Conservation (phyloP, 306 rosid genomes). For the Casuarina cunninghamiana region DNA sequence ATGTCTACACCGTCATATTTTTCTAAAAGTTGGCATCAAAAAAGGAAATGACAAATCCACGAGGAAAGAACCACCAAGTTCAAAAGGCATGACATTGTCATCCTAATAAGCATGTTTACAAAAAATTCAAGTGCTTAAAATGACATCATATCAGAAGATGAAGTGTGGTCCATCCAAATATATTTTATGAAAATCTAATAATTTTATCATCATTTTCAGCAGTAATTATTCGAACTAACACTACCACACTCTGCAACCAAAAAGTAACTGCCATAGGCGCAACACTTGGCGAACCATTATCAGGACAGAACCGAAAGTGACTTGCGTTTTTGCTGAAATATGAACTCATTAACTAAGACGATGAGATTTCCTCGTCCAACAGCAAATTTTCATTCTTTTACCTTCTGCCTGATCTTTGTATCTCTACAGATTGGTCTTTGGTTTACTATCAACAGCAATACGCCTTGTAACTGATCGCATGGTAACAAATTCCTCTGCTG, state of each 20-base stretch:
- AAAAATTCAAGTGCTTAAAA: not conserved
- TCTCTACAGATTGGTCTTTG: constrained; percentile 56
- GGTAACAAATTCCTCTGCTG: constrained; percentile 97
- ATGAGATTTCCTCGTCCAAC: not conserved
- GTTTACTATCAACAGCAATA: constrained; percentile 50
- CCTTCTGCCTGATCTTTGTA: not conserved
- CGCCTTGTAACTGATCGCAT: constrained; percentile 79
- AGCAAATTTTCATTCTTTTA: not conserved
- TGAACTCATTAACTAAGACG: not conserved
- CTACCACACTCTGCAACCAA: not conserved
- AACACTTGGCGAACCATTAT: no score
- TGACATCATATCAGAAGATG: not conserved
- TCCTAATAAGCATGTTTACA: not conserved
- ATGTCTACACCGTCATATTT: no score
- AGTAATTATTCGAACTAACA: not conserved
- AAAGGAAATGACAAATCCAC: not conserved
- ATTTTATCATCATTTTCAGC: not conserved
- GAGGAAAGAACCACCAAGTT: not conserved
- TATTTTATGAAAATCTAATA: not conserved
- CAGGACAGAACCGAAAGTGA: no score
- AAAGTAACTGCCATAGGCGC: not conserved
- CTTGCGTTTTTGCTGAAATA: not conserved
- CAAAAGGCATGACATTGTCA: not conserved
- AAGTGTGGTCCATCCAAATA: not conserved
- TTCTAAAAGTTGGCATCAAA: not conserved